Evolutionary conservation across 2,329 filamentous ascomycete genomes (phyloP).

Genomic region (Pseudodiploospora longispora): DNA sequence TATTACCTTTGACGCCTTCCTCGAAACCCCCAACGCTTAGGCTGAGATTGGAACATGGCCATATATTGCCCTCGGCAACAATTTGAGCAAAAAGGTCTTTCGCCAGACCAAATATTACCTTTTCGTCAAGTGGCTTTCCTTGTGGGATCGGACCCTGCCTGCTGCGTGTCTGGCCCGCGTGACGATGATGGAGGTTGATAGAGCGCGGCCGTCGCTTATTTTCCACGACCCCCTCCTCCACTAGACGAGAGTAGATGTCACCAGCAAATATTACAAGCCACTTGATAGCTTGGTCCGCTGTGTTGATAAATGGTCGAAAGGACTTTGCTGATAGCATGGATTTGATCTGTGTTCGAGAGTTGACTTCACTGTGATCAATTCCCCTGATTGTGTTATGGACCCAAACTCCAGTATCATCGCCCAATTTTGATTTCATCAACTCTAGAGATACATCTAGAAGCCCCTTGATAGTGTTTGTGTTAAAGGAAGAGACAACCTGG

Average conservation of each 20-base stretch:
- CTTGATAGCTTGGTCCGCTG: conserved; percentile 64
- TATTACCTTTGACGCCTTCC: conserved; percentile 74
- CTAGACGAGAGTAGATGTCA: conserved; percentile 81
- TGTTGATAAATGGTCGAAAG: conserved; percentile 77
- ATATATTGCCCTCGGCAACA: conserved; percentile 66
- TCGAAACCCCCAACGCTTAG: conserved; percentile 89
- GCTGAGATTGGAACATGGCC: conserved; percentile 88
- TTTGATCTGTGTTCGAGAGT: conserved; percentile 85
- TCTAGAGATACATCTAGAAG: conserved; percentile 65
- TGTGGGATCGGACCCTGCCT: conserved; percentile 69
- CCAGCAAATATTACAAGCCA: conserved; percentile 90
- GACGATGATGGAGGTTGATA: conserved; percentile 75
- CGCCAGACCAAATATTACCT: conserved; percentile 64
- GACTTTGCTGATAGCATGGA: conserved; percentile 96
- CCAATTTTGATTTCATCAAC: conserved; percentile 68
- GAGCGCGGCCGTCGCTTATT: conserved; percentile 80
- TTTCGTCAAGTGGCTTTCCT: conserved; percentile 65
- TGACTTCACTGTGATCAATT: conserved; percentile 81
- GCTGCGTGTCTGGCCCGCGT: conserved; percentile 65
- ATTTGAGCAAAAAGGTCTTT: conserved; percentile 72
- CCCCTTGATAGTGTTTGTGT: conserved; percentile 70
- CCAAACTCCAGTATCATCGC: conserved; percentile 80
- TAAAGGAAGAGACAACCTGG: conserved; percentile 71
- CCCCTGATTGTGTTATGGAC: conserved; percentile 79
- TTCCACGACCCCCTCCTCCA: conserved; percentile 85